phyloP scores from a whole-genome alignment of 2,329 filamentous ascomycete species.

The Claviceps pusilla region DNA sequence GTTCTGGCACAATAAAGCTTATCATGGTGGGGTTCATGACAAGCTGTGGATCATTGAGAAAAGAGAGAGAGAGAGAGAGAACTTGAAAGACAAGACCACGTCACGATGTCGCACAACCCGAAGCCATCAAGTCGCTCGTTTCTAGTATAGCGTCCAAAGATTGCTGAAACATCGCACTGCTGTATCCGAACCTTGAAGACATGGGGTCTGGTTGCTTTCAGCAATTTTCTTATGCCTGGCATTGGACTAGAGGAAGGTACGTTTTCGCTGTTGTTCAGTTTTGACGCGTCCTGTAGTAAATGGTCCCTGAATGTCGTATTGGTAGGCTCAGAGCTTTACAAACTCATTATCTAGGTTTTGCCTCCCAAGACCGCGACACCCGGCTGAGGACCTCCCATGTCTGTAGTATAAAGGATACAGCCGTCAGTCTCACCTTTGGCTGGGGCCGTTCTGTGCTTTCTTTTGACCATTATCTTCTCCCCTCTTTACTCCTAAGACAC shows the following conservation, averaged over 20 bases:
- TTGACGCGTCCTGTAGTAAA: not conserved
- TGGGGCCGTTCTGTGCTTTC: not conserved
- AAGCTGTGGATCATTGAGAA: not conserved
- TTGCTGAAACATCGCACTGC: not conserved
- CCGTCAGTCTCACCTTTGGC: not conserved
- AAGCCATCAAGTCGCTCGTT: not conserved
- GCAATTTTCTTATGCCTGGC: not conserved
- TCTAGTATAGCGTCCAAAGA: not conserved
- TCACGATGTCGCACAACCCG: not conserved
- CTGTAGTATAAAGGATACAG: not conserved
- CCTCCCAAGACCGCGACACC: not conserved
- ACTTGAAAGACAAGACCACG: not conserved
- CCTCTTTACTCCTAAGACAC: not conserved
- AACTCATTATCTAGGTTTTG: not conserved
- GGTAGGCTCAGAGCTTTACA: not conserved
- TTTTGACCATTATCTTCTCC: not conserved
- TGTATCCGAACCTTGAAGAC: not conserved
- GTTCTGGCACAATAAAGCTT: not conserved
- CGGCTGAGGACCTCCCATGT: not conserved
- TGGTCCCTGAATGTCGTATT: not conserved
- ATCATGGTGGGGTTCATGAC: not conserved
- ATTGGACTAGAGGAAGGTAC: not conserved
- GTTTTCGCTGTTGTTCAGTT: not conserved
- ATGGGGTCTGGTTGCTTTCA: not conserved
- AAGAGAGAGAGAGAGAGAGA: not conserved